phyloP scores from a whole-genome alignment of 2,329 filamentous ascomycete genomes.

The Exutisphaerella laricina region DNA sequence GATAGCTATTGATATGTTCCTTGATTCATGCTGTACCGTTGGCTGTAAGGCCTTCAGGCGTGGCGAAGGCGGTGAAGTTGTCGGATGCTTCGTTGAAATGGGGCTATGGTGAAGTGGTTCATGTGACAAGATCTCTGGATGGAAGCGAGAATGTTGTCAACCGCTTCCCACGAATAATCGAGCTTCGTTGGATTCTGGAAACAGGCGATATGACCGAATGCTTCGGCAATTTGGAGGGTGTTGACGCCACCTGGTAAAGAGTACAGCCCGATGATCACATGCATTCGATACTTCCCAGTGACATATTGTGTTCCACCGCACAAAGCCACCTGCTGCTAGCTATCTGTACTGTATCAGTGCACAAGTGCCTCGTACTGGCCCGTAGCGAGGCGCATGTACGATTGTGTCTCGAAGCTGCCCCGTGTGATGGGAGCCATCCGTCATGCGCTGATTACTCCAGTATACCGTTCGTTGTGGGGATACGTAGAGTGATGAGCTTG shows the following conservation, averaged over 20 bases:
- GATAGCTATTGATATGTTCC: not conserved
- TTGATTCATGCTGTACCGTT: not conserved
- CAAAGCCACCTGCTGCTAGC: conserved; percentile 30
- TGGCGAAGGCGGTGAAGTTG: conserved; percentile 31
- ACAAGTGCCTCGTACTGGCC: too few species aligned
- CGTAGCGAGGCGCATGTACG: too few species aligned
- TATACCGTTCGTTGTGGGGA: conserved; percentile 36
- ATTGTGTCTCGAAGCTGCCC: too few species aligned
- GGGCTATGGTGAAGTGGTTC: conserved; percentile 33
- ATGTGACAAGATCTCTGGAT: conserved; percentile 28
- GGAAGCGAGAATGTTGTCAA: conserved; percentile 33
- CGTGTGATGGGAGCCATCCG: conserved; percentile 32
- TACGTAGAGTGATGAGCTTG: conserved; percentile 33
- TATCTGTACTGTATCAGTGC: conserved; percentile 24
- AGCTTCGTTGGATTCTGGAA: conserved; percentile 35
- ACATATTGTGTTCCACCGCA: conserved; percentile 35
- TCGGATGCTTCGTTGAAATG: conserved; percentile 38
- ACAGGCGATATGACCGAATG: conserved; percentile 32
- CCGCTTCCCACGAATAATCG: conserved; percentile 31
- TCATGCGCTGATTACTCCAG: conserved; percentile 35
- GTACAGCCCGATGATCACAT: conserved; percentile 35
- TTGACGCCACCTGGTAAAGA: conserved; percentile 33
- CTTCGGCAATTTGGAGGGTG: conserved; percentile 25
- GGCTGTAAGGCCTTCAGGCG: not conserved
- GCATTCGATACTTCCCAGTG: conserved; percentile 35